A percentile compares a stretch with the other conserved stretches of the same genome.
phyloP scores from a whole-genome alignment of 2,329 filamentous ascomycete species.

The Aureobasidium vineae region DNA sequence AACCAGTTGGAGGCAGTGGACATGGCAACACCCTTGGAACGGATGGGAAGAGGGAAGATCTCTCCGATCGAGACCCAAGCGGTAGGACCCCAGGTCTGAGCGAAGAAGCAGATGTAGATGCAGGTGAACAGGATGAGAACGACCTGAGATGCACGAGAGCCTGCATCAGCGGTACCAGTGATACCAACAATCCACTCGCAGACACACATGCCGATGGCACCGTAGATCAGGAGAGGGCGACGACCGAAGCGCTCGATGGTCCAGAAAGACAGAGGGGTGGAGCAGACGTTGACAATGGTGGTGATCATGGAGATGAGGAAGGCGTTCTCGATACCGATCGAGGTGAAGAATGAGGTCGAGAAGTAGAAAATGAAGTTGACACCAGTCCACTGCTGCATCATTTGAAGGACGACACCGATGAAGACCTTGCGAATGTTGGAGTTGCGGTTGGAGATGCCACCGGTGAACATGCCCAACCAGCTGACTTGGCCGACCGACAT shows the following conservation, averaged over 20 bases:
- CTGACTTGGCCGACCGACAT: constrained; percentile 61
- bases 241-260: constrained; percentile 80
- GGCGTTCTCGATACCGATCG: constrained; percentile 68
- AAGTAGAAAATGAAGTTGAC: constrained; percentile 80
- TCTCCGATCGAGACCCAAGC: constrained; percentile 63
- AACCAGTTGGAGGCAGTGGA: constrained; percentile 90
- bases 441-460: constrained; percentile 53
- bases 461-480: constrained; percentile 64
- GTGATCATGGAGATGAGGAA: constrained; percentile 86
- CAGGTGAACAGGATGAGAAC: constrained; percentile 77
- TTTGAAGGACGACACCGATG: constrained; percentile 49
- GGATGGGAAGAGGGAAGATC: constrained; percentile 71
- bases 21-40: constrained; percentile 64
- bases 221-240: constrained; percentile 73
- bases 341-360: constrained; percentile 80
- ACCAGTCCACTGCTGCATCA: constrained; percentile 66
- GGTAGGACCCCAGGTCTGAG: constrained; percentile 67
- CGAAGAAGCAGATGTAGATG: constrained; percentile 92
- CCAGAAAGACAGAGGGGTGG: constrained; percentile 85
- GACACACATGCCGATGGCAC: constrained; percentile 76
- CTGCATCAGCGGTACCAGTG: constrained; percentile 45
- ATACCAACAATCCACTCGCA: constrained; percentile 87
- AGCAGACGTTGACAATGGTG: constrained; percentile 82
- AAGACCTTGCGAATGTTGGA: constrained; percentile 51
- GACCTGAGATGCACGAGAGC: constrained; percentile 52